Conservation (phyloP, 1,284 basidiomycete species). For the Malassezia pachydermatis region DNA sequence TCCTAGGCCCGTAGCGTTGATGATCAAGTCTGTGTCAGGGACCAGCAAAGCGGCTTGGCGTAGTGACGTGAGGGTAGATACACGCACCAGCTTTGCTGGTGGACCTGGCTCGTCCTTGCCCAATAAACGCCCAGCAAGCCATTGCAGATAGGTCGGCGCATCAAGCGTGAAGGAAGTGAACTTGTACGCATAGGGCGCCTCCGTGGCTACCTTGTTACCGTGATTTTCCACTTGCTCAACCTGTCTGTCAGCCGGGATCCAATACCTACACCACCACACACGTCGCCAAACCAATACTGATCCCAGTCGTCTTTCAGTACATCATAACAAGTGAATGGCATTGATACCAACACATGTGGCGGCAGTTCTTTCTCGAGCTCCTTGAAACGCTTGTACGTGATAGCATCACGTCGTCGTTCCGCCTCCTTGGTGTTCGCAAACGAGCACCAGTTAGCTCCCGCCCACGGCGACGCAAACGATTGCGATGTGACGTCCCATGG, state of each 20-base stretch:
- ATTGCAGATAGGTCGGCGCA: constrained; percentile 28
- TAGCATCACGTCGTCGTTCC: constrained; percentile 19
- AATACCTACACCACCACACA: constrained; percentile 16
- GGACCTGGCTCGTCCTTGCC: constrained; percentile 17
- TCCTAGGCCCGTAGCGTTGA: constrained; percentile 52
- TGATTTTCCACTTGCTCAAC: not conserved
- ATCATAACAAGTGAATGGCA: constrained; percentile 27
- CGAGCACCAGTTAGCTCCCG: constrained; percentile 62
- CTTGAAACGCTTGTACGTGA: constrained; percentile 26
- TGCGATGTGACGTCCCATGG: constrained; percentile 58
- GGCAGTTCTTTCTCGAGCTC: constrained; percentile 22
- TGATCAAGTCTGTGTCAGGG: constrained; percentile 36
- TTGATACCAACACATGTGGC: constrained; percentile 23
- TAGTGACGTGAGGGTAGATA: constrained; percentile 17
- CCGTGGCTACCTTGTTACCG: not conserved
- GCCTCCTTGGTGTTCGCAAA: constrained; percentile 50
- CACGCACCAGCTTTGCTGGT: constrained; percentile 22
- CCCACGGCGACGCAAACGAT: constrained; percentile 62
- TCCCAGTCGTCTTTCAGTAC: constrained; percentile 17
- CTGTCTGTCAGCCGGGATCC: not conserved
- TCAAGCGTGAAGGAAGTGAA: constrained; percentile 30
- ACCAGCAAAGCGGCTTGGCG: constrained; percentile 15
- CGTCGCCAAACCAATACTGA: constrained; percentile 25
- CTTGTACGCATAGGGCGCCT: constrained; percentile 18
- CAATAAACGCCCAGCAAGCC: constrained; percentile 27